Conservation (phyloP, 352 stramenopile genomes). For the Phytophthora citrophthora region DNA sequence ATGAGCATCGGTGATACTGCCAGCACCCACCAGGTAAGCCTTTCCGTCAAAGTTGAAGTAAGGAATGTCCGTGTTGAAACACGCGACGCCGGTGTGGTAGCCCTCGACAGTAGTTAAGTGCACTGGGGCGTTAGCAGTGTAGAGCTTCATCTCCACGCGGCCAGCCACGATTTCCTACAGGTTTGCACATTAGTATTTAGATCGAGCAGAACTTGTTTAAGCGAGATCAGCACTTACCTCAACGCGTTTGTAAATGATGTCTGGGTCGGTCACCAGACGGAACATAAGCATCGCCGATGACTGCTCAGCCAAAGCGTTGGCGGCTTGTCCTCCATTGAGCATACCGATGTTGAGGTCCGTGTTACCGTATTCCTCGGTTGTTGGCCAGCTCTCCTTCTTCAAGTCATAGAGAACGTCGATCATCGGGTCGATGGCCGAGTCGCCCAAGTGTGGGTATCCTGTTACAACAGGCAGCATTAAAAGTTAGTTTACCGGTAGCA, state of each 20-base stretch:
- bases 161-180: constrained; percentile 61
- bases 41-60: constrained; percentile 87
- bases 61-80: constrained; percentile 91
- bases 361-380: constrained; percentile 77
- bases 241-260: constrained; percentile 73
- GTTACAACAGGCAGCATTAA: not conserved
- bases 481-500: constrained; percentile 5
- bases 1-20: constrained; percentile 79
- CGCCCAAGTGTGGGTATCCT: constrained; percentile 83
- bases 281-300: constrained; percentile 91
- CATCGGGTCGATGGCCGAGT: constrained; percentile 85
- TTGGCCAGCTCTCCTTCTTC: constrained; percentile 79
- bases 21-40: constrained; percentile 78
- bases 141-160: constrained; percentile 76
- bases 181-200: not conserved
- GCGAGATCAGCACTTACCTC: constrained; percentile 36
- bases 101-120: constrained; percentile 81
- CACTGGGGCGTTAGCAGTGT: constrained; percentile 84
- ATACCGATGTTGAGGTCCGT: constrained; percentile 89
- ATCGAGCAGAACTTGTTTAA: not conserved
- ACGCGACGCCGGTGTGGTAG: constrained; percentile 87
- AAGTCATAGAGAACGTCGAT: constrained; percentile 86
- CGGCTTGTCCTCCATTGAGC: constrained; percentile 79
- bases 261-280: constrained; percentile 74
- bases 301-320: constrained; percentile 84